These are phyloP conservation scores for Pelargonium fulgidum DNA, from an alignment of 441 rosid genomes.

Conservation along the genomic window DNA sequence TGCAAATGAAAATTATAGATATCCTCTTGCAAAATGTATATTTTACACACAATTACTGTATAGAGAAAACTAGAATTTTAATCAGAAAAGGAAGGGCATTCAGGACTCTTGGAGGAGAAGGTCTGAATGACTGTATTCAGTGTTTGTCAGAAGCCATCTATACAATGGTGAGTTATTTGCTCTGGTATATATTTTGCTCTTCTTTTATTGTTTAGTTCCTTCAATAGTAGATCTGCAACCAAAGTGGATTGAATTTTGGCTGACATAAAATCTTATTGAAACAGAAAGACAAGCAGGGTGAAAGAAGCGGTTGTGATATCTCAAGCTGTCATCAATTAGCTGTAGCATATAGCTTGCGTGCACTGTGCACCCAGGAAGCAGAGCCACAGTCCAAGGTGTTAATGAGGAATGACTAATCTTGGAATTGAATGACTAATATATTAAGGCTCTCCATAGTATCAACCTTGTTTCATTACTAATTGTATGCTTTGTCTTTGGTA, in stretches of 20 bases:
- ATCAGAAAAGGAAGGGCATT: conserved; percentile 54
- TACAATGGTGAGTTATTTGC: conserved; percentile 39
- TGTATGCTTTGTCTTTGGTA: conserved; percentile 19
- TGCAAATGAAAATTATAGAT: conserved; percentile 46
- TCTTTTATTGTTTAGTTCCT: conserved; percentile 11
- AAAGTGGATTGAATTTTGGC: conserved; percentile 20
- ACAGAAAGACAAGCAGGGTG: conserved; percentile 33
- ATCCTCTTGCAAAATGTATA: conserved; percentile 52
- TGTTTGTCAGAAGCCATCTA: conserved; percentile 70
- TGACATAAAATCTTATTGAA: conserved; percentile 23
- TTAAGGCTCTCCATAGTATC: neutral
- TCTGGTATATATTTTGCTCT: conserved; percentile 10
- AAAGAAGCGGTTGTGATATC: conserved; percentile 24
- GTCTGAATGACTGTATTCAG: conserved; percentile 41
- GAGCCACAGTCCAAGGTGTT: conserved; percentile 82
- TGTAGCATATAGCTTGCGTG: conserved; percentile 66
- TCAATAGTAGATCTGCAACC: conserved; percentile 17
- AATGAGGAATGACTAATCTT: conserved; percentile 31
- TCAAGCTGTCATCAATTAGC: conserved; percentile 46
- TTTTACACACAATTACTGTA: conserved; percentile 26
- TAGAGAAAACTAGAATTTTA: conserved; percentile 55
- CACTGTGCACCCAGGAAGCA: conserved; percentile 60
- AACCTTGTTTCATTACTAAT: conserved; percentile 17
- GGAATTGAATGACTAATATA: conserved; percentile 23
- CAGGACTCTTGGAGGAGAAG: conserved; percentile 49